These are phyloP conservation scores for Sarocladium kiliense DNA, from an alignment of 2,329 filamentous ascomycete species.

Conservation along the genomic window DNA sequence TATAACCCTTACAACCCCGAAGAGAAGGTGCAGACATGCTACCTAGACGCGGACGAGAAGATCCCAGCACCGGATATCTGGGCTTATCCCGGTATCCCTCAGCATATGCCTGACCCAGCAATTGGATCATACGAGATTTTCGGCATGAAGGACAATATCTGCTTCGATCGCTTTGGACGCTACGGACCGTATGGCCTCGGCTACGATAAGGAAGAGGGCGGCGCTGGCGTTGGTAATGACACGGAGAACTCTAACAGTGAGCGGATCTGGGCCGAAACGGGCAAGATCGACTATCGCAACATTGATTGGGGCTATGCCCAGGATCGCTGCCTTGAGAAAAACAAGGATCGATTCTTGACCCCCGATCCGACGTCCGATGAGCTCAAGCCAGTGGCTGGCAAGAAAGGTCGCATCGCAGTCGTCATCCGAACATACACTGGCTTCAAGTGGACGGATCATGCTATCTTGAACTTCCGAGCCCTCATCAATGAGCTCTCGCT, in stretches of 20 bases:
- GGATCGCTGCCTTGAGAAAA: conserved; percentile 49
- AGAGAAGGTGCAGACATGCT: conserved; percentile 50
- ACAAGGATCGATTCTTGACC: conserved; percentile 55
- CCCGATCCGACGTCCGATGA: conserved; percentile 33
- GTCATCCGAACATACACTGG: conserved; percentile 77
- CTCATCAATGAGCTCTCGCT: conserved; percentile 75
- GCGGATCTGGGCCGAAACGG: conserved; percentile 48
- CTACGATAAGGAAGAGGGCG: conserved; percentile 70
- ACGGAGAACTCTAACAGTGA: conserved; percentile 65
- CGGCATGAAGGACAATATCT: conserved; percentile 71
- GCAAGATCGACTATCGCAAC: conserved; percentile 50
- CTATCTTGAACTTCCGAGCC: conserved; percentile 75
- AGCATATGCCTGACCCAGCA: conserved; percentile 71
- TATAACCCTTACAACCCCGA: conserved; percentile 67
- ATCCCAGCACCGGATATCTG: conserved; percentile 57
- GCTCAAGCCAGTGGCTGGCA: conserved; percentile 24
- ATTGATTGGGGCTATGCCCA: conserved; percentile 54
- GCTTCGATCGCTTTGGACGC: conserved; percentile 82
- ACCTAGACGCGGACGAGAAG: conserved; percentile 54
- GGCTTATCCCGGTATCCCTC: conserved; percentile 64
- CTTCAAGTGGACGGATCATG: conserved; percentile 72
- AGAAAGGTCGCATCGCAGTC: conserved; percentile 62
- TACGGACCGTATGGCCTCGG: conserved; percentile 82
- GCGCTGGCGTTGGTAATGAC: conserved; percentile 65
- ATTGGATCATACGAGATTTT: conserved; percentile 73